phyloP scores from a whole-genome alignment of 306 rosid genomes.

The Cucumis cinereus region DNA sequence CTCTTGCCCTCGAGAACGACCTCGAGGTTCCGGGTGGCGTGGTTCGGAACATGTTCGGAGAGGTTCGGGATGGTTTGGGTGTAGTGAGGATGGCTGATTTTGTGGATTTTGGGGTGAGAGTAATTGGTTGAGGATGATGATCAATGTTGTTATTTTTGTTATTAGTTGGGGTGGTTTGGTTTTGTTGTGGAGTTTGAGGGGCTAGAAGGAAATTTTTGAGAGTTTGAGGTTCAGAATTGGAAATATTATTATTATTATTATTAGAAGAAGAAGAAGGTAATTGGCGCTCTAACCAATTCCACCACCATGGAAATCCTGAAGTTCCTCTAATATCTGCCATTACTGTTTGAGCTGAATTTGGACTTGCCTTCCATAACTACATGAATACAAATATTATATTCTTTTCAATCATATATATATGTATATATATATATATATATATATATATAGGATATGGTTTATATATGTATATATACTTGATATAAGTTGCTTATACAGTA shows the following conservation, averaged over 20 bases:
- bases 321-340: constrained; percentile 25
- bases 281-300: constrained; percentile 96
- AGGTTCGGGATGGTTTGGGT: constrained; percentile 31
- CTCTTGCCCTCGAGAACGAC: constrained; percentile 34
- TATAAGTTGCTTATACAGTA: neutral
- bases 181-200: constrained; percentile 60
- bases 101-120: constrained; percentile 70
- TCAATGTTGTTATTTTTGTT: constrained; percentile 40
- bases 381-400: neutral
- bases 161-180: constrained; percentile 37
- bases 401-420: too few relatives aligned
- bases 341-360: constrained; percentile 56
- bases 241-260: constrained; percentile 6
- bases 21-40: constrained; percentile 8
- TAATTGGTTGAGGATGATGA: constrained; percentile 5
- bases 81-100: constrained; percentile 39
- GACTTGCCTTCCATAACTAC: constrained; percentile 70
- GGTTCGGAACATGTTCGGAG: constrained; percentile 12
- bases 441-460: too few relatives aligned
- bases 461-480: too few relatives aligned
- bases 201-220: constrained; percentile 58
- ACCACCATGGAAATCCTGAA: constrained; percentile 90
- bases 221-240: constrained; percentile 32
- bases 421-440: too few relatives aligned
- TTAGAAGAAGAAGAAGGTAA: constrained; percentile 18